phyloP scores from a whole-genome alignment of 2,329 filamentous ascomycete genomes.

The Penicillium sp. region DNA sequence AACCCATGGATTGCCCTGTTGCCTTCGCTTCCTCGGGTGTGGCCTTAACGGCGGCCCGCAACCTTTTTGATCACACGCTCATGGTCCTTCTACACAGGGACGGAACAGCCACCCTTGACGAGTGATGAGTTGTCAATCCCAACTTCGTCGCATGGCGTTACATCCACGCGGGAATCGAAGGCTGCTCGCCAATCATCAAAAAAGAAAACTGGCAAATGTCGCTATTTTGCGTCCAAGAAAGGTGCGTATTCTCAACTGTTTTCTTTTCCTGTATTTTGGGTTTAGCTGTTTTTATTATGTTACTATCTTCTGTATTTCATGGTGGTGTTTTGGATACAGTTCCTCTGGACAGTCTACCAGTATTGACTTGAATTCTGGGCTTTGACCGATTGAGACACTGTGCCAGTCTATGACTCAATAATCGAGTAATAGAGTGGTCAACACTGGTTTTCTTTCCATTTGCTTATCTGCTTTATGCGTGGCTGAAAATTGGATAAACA shows the following conservation, averaged over 20 bases:
- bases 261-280: neutral
- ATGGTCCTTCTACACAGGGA: constrained; percentile 23
- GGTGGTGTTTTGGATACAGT: neutral
- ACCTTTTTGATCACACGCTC: constrained; percentile 37
- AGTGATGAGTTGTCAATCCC: constrained; percentile 33
- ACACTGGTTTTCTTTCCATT: neutral
- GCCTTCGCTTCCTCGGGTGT: constrained; percentile 1
- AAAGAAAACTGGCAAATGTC: constrained; percentile 24
- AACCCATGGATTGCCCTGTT: neutral
- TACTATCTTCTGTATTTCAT: neutral
- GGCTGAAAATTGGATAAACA: neutral
- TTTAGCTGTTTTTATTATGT: neutral
- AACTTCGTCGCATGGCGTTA: constrained; percentile 29
- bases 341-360: neutral
- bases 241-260: constrained; percentile 20
- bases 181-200: constrained; percentile 17
- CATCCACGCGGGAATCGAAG: constrained; percentile 12
- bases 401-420: neutral
- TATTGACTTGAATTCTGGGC: neutral
- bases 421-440: neutral
- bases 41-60: constrained; percentile 25
- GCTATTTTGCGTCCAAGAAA: constrained; percentile 27
- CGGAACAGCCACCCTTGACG: constrained; percentile 16
- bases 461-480: neutral
- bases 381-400: neutral